Percentiles rank a stretch among this genome's conserved stretches.
phyloP scores from a whole-genome alignment of 2,329 filamentous ascomycete genomes.

The Pseudocercospora fijiensis region DNA sequence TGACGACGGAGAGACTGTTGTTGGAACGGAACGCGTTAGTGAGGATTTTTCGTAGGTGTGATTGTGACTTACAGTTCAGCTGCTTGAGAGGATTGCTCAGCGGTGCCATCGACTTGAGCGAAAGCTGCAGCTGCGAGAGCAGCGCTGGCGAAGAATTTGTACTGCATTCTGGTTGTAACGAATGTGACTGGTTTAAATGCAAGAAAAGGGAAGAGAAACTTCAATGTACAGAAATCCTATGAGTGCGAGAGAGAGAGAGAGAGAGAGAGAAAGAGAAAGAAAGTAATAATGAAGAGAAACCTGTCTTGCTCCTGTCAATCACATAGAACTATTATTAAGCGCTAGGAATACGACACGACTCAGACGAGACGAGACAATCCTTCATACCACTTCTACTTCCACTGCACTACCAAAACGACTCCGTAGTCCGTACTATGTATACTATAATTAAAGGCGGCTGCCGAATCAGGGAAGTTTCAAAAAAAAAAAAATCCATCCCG shows the following conservation, averaged over 20 bases:
- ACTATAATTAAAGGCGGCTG: not conserved
- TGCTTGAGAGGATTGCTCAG: slow-evolving; percentile 5
- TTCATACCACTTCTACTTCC: not conserved
- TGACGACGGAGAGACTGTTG: slow-evolving; percentile 41
- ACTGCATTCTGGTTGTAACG: slow-evolving; percentile 30
- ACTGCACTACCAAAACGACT: not conserved
- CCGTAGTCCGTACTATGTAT: too few relatives aligned
- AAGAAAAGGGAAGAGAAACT: not conserved
- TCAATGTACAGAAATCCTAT: not conserved
- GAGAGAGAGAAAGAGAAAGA: not conserved
- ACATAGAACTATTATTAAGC: not conserved
- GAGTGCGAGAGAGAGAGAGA: not conserved
- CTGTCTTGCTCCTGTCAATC: too few relatives aligned
- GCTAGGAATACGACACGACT: not conserved
- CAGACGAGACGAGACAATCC: not conserved
- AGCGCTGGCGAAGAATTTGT: slow-evolving; percentile 28
- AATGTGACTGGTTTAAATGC: not conserved
- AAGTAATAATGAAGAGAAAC: too few relatives aligned
- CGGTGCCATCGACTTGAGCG: slow-evolving; percentile 17
- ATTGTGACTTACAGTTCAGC: not conserved
- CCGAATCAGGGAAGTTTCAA: not conserved
- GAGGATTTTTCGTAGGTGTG: slow-evolving; percentile 14
- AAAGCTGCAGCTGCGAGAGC: slow-evolving; percentile 29
- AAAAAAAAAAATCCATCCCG: too few relatives aligned
- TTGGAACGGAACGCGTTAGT: not conserved